A percentile compares a stretch with the other conserved stretches of the same genome.
Evolutionary conservation across 1,284 basidiomycete genomes (phyloP).

Genomic region (Rhodotorula sp.): DNA sequence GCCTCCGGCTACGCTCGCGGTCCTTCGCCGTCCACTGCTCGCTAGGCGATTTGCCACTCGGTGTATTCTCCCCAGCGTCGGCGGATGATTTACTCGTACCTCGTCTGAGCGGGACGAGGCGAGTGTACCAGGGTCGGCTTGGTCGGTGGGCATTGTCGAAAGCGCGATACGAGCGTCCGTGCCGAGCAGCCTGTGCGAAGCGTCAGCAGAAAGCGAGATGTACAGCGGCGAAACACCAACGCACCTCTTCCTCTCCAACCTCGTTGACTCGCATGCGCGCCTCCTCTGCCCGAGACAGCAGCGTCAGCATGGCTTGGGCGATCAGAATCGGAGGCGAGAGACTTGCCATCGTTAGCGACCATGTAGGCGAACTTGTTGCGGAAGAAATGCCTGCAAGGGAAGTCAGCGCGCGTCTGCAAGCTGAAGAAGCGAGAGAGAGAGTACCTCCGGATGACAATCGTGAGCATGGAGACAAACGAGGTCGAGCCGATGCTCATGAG

Average conservation of each 20-base stretch:
- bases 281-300: constrained; percentile 1
- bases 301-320: neutral
- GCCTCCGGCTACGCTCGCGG: constrained; percentile 28
- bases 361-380: constrained; percentile 69
- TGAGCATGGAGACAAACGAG: constrained; percentile 41
- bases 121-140: constrained; percentile 14
- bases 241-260: constrained; percentile 47
- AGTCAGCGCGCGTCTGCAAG: neutral
- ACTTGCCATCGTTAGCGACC: constrained; percentile 55
- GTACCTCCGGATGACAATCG: constrained; percentile 42
- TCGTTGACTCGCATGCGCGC: constrained; percentile 45
- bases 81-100: too few species aligned
- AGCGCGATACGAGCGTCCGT: constrained; percentile 9
- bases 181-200: constrained; percentile 16
- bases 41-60: neutral
- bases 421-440: neutral
- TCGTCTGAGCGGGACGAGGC: constrained; percentile 2
- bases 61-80: too few species aligned
- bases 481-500: constrained; percentile 35
- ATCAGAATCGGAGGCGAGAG: neutral
- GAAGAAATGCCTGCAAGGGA: constrained; percentile 64
- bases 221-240: neutral
- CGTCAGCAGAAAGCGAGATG: too few species aligned
- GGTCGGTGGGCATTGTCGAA: constrained; percentile 18
- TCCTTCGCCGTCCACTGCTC: constrained; percentile 3